A percentile compares a stretch with the other conserved stretches of the same genome.
Conservation (phyloP, 306 rosid genomes). For the Acmispon strigosus region DNA sequence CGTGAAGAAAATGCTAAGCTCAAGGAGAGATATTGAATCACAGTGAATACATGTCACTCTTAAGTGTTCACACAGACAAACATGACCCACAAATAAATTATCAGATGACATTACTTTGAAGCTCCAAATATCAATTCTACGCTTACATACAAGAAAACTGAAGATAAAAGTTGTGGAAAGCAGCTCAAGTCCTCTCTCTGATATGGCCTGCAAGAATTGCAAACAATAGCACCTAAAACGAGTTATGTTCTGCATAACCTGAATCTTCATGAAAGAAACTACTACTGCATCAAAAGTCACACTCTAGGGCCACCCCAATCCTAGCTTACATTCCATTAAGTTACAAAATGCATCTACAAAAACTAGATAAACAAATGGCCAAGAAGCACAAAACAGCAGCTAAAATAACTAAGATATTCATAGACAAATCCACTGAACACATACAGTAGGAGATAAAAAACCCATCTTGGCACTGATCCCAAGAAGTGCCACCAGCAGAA, state of each 20-base stretch:
- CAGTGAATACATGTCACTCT: not conserved
- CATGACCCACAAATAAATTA: not conserved
- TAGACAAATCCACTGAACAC: constrained; percentile 25
- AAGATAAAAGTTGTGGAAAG: constrained; percentile 70
- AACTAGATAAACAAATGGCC: not conserved
- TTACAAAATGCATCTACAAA: not conserved
- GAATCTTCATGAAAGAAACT: not conserved
- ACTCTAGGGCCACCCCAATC: not conserved
- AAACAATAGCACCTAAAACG: not conserved
- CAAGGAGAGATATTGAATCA: not conserved
- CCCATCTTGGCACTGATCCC: constrained; percentile 53
- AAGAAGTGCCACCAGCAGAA: constrained; percentile 57
- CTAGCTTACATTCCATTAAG: not conserved
- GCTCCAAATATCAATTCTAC: not conserved
- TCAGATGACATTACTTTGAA: not conserved
- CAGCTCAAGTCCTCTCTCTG: constrained; percentile 85
- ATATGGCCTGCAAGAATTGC: constrained; percentile 37
- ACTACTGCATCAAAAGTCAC: not conserved
- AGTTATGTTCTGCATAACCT: not conserved
- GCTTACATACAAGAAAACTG: constrained; percentile 68
- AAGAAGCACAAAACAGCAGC: not conserved
- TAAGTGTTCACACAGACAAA: not conserved
- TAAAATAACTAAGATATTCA: not conserved
- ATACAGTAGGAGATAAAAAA: constrained; percentile 62
- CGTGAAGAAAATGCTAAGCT: not conserved